These are phyloP conservation scores for Hydrangea macrophylla DNA, from an alignment of 148 eudicot species.

Conservation along the genomic window DNA sequence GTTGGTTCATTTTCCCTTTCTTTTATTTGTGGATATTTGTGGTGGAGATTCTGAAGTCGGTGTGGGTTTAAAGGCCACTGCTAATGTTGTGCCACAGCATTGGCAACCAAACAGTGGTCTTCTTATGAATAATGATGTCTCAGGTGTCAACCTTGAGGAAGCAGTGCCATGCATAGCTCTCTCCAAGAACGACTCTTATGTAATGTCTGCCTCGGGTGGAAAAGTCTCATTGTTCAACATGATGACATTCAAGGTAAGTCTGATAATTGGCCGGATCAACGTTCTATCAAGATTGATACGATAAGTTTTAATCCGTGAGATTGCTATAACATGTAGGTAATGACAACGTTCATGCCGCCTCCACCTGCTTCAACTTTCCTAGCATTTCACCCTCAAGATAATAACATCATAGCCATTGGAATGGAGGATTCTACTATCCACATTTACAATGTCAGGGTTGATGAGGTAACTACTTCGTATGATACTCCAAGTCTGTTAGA, in stretches of 20 bases:
- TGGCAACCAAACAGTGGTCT: constrained; percentile 99
- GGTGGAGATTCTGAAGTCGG: constrained; percentile 21
- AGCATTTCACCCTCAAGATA: constrained; percentile 97
- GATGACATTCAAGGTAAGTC: constrained; percentile 92
- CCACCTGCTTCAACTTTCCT: constrained; percentile 90
- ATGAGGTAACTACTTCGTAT: constrained; percentile 51
- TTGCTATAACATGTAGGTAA: constrained; percentile 48
- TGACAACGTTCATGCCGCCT: constrained; percentile 95
- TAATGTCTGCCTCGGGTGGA: constrained; percentile 95
- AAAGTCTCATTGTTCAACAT: constrained; percentile 90
- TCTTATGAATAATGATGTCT: constrained; percentile 80
- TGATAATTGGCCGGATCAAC: not conserved
- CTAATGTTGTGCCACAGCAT: constrained; percentile 79
- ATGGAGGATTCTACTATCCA: constrained; percentile 96
- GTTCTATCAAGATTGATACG: no score
- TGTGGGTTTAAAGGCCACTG: constrained; percentile 71
- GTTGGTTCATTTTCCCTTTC: not conserved
- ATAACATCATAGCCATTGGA: constrained; percentile 95
- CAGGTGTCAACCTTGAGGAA: constrained; percentile 87
- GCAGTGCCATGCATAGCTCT: constrained; percentile 94
- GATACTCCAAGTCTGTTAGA: not conserved
- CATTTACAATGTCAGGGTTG: constrained; percentile 93
- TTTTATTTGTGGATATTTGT: not conserved
- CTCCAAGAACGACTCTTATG: constrained; percentile 96
- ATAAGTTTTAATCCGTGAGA: not conserved